These are phyloP conservation scores for Entonaema liquescens DNA, from an alignment of 495 filamentous ascomycete genomes.

Conservation along the genomic window DNA sequence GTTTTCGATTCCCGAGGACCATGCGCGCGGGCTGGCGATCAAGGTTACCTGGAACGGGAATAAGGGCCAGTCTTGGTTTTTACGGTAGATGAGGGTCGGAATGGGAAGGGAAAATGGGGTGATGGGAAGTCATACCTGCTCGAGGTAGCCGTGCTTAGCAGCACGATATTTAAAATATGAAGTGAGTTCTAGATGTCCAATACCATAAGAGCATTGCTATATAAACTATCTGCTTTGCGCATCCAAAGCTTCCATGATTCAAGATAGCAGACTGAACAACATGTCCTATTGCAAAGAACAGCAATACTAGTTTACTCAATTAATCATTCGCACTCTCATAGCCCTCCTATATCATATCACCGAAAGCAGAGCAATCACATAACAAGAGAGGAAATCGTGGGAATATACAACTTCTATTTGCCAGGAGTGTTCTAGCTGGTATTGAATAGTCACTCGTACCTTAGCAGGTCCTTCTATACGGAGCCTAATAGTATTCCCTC, in stretches of 20 bases:
- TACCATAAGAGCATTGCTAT: background rate
- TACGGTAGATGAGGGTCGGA: slow-evolving; percentile 41
- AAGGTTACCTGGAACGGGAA: slow-evolving; percentile 54
- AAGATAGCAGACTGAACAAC: background rate
- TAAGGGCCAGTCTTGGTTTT: slow-evolving; percentile 55
- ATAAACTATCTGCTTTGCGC: background rate
- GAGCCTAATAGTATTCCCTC: background rate
- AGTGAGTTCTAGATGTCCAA: background rate
- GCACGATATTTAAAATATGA: background rate
- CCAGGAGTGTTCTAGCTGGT: slow-evolving; percentile 1
- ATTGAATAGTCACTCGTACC: slow-evolving; percentile 1
- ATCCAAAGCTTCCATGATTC: background rate
- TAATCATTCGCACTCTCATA: background rate
- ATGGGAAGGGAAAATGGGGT: background rate
- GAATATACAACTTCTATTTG: slow-evolving; percentile 14
- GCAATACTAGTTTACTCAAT: background rate
- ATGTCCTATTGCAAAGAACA: background rate
- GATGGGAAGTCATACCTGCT: background rate
- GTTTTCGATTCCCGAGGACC: slow-evolving; percentile 57
- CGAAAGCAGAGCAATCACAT: background rate
- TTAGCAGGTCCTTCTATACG: background rate
- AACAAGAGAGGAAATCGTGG: background rate
- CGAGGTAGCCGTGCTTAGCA: background rate
- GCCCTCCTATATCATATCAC: background rate
- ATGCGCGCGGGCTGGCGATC: slow-evolving; percentile 58